phyloP scores from a whole-genome alignment of 2,329 filamentous ascomycete genomes.

The Hypoxylon sp. region DNA sequence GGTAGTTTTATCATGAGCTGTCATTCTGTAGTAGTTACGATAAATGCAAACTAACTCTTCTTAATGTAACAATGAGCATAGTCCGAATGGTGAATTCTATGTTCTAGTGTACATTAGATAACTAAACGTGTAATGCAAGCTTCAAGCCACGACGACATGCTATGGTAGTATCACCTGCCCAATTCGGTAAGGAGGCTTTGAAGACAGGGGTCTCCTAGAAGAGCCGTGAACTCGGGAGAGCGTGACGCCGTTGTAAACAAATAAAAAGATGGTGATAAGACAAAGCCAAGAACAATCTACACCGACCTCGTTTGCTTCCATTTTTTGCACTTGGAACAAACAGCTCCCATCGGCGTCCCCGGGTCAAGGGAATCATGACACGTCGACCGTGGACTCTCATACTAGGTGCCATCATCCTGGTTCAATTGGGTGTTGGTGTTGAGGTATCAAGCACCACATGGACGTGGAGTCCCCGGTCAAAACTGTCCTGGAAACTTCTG shows the following conservation, averaged over 20 bases:
- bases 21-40: neutral
- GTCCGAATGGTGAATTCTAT: neutral
- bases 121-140: too few relatives aligned
- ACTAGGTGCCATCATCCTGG: neutral
- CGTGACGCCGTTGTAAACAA: constrained; percentile 6
- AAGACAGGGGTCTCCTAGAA: constrained; percentile 25
- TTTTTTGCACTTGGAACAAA: constrained; percentile 6
- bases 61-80: neutral
- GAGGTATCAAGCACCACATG: constrained; percentile 2
- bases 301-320: constrained; percentile 69
- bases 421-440: neutral
- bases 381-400: constrained; percentile 21
- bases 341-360: neutral
- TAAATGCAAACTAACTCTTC: neutral
- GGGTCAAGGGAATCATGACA: constrained; percentile 17
- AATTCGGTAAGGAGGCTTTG: constrained; percentile 20
- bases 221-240: constrained; percentile 20
- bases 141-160: neutral
- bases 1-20: neutral
- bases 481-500: constrained; percentile 48
- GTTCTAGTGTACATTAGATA: neutral
- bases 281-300: constrained; percentile 56
- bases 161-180: constrained; percentile 30
- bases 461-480: neutral
- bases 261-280: constrained; percentile 19